These are phyloP conservation scores for Nemophila menziesii DNA, from an alignment of 257 asterid genomes.

Conservation along the genomic window DNA sequence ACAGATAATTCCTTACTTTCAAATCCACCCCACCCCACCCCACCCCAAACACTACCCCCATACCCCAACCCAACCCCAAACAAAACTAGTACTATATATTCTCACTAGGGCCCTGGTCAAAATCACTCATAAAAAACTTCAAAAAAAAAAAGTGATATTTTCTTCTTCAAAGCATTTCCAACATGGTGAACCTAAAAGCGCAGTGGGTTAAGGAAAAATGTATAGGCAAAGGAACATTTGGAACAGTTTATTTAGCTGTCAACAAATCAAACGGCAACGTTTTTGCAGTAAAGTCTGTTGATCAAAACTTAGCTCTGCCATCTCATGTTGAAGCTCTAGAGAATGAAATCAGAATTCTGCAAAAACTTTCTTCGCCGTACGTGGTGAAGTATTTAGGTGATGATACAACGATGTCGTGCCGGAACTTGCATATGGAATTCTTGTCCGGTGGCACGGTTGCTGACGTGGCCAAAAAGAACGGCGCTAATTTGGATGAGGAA, in stretches of 20 bases:
- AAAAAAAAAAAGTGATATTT: not conserved
- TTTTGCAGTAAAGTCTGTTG: slow-evolving; percentile 51
- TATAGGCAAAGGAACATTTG: slow-evolving; percentile 48
- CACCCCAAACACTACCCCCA: not conserved
- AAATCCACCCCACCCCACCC: not conserved
- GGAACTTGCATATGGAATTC: slow-evolving; percentile 50
- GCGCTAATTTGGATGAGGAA: slow-evolving; percentile 11
- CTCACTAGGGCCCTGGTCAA: not conserved
- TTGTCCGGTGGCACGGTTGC: slow-evolving; percentile 40
- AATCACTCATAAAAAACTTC: not conserved
- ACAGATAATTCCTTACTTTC: slow-evolving; percentile 1
- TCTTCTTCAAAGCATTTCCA: not conserved
- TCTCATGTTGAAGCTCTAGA: slow-evolving; percentile 34
- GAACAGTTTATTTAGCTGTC: slow-evolving; percentile 33
- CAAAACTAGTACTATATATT: not conserved
- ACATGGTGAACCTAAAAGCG: slow-evolving; percentile 9
- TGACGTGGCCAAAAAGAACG: slow-evolving; percentile 14
- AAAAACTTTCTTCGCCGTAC: slow-evolving; percentile 37
- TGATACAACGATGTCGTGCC: slow-evolving; percentile 15
- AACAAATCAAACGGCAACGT: slow-evolving; percentile 16
- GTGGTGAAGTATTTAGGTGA: slow-evolving; percentile 43
- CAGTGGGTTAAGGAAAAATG: slow-evolving; percentile 31
- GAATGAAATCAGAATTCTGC: slow-evolving; percentile 37
- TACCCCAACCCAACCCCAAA: not conserved
- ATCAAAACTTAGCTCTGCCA: slow-evolving; percentile 12